phyloP scores from a whole-genome alignment of 2,329 filamentous ascomycete species.

The Diaporthe ilicicola region DNA sequence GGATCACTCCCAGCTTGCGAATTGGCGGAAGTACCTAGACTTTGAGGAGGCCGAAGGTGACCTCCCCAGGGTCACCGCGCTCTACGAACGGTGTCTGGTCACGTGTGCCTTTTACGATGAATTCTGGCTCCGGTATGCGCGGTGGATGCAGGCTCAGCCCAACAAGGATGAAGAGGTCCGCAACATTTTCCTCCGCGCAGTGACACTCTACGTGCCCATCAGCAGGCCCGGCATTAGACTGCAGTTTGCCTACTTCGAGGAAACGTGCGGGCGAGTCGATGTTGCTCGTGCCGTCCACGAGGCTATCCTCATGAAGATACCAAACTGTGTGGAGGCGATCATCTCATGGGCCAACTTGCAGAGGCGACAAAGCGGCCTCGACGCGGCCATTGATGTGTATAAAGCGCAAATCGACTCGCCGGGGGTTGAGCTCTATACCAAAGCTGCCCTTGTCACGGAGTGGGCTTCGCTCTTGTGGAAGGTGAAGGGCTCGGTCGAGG shows the following conservation, averaged over 20 bases:
- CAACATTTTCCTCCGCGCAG: constrained; percentile 89
- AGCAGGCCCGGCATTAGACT: constrained; percentile 84
- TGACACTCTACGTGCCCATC: constrained; percentile 86
- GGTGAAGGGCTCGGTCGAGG: constrained; percentile 79
- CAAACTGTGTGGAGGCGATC: constrained; percentile 87
- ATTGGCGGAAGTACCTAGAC: constrained; percentile 97
- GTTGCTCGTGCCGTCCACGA: constrained; percentile 86
- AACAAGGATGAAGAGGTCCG: constrained; percentile 89
- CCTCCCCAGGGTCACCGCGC: constrained; percentile 76
- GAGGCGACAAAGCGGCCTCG: constrained; percentile 82
- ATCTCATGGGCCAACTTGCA: constrained; percentile 87
- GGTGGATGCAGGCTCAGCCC: constrained; percentile 87
- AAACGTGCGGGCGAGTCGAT: constrained; percentile 78
- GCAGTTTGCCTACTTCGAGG: constrained; percentile 95
- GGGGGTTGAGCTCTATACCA: constrained; percentile 78
- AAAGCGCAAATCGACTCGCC: constrained; percentile 81
- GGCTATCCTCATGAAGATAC: constrained; percentile 78
- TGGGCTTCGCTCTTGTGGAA: constrained; percentile 91
- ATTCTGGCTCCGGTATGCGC: constrained; percentile 96
- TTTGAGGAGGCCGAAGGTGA: constrained; percentile 91
- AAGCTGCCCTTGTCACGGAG: constrained; percentile 86
- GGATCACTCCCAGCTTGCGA: constrained; percentile 82
- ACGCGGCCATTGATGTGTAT: constrained; percentile 85
- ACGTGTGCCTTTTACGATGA: constrained; percentile 96
- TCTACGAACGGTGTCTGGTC: constrained; percentile 94